A percentile compares a stretch with the other conserved stretches of the same genome.
phyloP scores from a whole-genome alignment of 2,329 filamentous ascomycete species.

The Claviceps humidiphila region DNA sequence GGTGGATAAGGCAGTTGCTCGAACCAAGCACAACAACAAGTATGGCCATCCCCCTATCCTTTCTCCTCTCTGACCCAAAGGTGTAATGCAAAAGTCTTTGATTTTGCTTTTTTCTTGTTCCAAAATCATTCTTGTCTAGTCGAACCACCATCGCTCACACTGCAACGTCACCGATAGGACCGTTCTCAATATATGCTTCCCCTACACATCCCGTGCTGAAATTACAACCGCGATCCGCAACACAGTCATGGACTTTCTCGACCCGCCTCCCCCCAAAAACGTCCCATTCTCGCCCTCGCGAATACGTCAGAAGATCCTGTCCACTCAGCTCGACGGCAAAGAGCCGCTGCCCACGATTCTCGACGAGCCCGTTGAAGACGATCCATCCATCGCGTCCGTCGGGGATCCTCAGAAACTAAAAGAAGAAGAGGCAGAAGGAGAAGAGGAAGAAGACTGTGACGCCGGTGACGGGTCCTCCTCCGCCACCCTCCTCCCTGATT shows the following conservation, averaged over 20 bases:
- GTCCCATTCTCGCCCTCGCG: constrained; percentile 77
- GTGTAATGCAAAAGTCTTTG: neutral
- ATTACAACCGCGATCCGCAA: constrained; percentile 81
- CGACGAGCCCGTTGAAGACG: constrained; percentile 16
- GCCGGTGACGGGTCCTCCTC: constrained; percentile 40
- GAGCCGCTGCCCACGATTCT: constrained; percentile 37
- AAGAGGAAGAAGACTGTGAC: constrained; percentile 23
- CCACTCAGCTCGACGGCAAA: constrained; percentile 41
- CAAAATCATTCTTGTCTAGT: too few relatives aligned
- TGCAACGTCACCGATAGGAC: constrained; percentile 24
- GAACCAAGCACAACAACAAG: constrained; percentile 80
- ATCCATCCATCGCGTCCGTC: neutral
- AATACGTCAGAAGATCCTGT: constrained; percentile 75
- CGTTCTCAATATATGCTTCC: constrained; percentile 86
- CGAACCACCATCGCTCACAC: neutral
- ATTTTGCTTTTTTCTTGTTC: neutral
- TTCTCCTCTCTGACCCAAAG: too few relatives aligned
- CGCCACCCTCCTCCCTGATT: constrained; percentile 43
- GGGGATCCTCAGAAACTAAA: constrained; percentile 20
- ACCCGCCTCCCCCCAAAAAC: constrained; percentile 49
- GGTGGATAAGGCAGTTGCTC: constrained; percentile 70
- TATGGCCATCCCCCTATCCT: constrained; percentile 17
- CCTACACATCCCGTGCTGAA: constrained; percentile 90
- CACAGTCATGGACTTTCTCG: constrained; percentile 77
- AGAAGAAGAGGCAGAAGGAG: constrained; percentile 9